Percentiles rank a stretch among this genome's conserved stretches.
Conservation (phyloP, 495 filamentous ascomycete species). For the Extremus antarcticus region DNA sequence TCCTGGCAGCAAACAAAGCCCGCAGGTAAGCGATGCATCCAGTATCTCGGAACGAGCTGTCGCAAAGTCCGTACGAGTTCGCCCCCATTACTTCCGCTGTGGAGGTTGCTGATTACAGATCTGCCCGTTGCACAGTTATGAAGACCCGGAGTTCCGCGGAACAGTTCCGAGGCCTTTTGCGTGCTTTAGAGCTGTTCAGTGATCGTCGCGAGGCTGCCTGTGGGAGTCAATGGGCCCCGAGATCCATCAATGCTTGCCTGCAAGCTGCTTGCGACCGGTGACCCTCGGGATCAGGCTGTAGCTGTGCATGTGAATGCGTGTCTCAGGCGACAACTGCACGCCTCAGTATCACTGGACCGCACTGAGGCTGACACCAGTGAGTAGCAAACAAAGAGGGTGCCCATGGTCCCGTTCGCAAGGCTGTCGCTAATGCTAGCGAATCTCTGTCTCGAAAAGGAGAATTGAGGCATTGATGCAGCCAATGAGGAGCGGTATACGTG, state of each 20-base stretch:
- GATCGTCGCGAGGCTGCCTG: neutral
- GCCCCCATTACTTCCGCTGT: neutral
- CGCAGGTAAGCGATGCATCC: neutral
- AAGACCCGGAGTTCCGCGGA: neutral
- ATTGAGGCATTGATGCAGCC: too few relatives aligned
- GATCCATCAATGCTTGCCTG: neutral
- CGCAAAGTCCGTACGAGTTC: neutral
- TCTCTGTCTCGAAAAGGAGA: too few relatives aligned
- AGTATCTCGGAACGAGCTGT: neutral
- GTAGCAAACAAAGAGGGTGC: neutral
- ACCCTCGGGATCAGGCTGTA: neutral
- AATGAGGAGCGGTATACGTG: too few relatives aligned
- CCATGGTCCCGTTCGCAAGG: neutral
- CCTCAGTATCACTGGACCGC: neutral
- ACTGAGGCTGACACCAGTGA: neutral
- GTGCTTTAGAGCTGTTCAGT: neutral
- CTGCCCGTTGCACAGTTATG: neutral
- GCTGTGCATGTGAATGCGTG: neutral
- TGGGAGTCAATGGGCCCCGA: neutral
- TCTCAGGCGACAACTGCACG: neutral
- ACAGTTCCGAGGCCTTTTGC: neutral
- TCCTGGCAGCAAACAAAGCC: neutral
- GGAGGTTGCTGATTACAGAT: neutral
- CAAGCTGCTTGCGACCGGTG: neutral
- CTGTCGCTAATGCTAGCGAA: neutral